These are phyloP conservation scores for Alternaria angustiovoidea DNA, from an alignment of 2,329 filamentous ascomycete species.

Conservation along the genomic window DNA sequence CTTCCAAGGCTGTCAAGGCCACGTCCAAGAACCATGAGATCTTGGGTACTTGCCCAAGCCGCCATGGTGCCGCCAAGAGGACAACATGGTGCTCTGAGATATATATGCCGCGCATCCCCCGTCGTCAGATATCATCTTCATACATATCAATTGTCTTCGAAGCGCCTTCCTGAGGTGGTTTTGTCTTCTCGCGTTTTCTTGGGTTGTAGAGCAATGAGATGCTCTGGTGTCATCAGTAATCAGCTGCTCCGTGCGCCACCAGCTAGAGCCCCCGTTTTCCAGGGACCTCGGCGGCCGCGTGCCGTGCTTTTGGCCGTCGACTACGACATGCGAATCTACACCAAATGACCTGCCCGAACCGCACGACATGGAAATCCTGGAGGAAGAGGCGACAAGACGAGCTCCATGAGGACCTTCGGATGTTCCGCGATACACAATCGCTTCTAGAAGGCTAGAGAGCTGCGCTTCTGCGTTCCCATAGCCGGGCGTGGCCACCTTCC, in stretches of 20 bases:
- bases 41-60: neutral
- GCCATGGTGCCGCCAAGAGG: conserved; percentile 4
- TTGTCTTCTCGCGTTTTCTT: neutral
- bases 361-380: neutral
- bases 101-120: neutral
- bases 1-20: neutral
- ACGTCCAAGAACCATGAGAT: neutral
- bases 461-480: neutral
- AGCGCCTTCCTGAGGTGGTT: neutral
- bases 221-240: neutral
- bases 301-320: neutral
- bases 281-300: conserved; percentile 1
- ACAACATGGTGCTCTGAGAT: conserved; percentile 4
- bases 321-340: neutral
- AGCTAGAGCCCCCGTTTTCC: neutral
- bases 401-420: neutral
- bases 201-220: neutral
- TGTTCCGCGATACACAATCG: neutral
- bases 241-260: neutral
- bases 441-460: neutral
- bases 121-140: neutral
- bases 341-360: neutral
- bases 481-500: conserved; percentile 1
- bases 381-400: neutral
- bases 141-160: neutral